Conservation (phyloP, 148 eudicot genomes). For the Spergularia marina region DNA sequence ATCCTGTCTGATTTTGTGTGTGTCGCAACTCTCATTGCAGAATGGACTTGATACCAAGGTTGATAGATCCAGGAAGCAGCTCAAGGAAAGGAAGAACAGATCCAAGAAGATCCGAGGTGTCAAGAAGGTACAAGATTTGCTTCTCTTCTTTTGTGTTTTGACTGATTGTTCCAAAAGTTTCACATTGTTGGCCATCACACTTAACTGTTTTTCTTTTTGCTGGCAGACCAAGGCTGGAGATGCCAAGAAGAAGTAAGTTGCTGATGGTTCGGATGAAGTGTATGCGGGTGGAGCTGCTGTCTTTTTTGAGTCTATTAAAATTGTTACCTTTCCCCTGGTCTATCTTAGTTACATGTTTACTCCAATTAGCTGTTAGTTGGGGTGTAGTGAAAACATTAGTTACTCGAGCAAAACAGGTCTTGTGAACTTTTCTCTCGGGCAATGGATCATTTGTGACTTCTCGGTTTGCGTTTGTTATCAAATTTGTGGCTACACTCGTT, state of each 20-base stretch:
- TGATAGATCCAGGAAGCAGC: slow-evolving; percentile 68
- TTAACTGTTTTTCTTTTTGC: neutral
- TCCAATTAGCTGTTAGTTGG: slow-evolving; percentile 5
- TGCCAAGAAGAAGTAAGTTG: slow-evolving; percentile 51
- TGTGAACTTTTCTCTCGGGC: slow-evolving; percentile 16
- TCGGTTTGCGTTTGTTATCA: no score
- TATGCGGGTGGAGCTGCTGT: neutral
- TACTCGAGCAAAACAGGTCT: neutral
- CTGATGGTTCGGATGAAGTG: neutral
- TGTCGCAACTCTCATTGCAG: slow-evolving; percentile 16
- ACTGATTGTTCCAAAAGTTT: neutral
- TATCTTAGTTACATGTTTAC: neutral
- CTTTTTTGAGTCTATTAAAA: neutral
- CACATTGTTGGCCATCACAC: neutral
- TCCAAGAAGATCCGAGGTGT: slow-evolving; percentile 73
- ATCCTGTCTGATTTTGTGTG: neutral
- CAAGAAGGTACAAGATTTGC: slow-evolving; percentile 46
- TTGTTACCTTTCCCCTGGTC: neutral
- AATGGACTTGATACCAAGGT: slow-evolving; percentile 68
- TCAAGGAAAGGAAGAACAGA: slow-evolving; percentile 78
- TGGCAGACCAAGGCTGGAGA: slow-evolving; percentile 53
- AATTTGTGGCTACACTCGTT: no score
- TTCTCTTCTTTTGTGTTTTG: neutral
- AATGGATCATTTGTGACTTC: slow-evolving; percentile 18
- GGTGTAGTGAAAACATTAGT: slow-evolving; percentile 14